Percentiles rank a stretch among this genome's conserved stretches.
Evolutionary conservation across 148 eudicot species (phyloP).

Genomic region (Diospyros kaki): DNA sequence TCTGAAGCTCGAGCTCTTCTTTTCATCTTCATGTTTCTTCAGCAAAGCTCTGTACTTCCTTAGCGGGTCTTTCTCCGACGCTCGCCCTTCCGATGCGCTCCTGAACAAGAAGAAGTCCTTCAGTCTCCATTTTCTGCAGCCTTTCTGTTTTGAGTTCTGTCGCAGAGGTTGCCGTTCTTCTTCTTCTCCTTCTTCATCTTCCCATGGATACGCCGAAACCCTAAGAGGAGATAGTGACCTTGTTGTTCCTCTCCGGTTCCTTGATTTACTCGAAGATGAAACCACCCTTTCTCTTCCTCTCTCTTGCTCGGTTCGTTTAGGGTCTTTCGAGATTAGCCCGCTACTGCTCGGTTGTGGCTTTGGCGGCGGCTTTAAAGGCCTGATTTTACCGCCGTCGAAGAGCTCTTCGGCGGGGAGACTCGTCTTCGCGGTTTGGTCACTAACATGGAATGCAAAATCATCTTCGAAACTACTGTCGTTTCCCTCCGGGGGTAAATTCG

Average conservation of each 20-base stretch:
- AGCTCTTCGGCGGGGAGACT: slow-evolving; percentile 39
- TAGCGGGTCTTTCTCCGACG: slow-evolving; percentile 47
- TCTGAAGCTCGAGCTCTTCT: slow-evolving; percentile 36
- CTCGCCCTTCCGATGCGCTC: slow-evolving; percentile 79
- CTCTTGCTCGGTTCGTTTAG: slow-evolving; percentile 7
- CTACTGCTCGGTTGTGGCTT: background rate
- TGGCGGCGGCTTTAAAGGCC: slow-evolving; percentile 23
- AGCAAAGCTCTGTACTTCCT: slow-evolving; percentile 42
- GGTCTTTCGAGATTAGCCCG: background rate
- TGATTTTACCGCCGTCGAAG: slow-evolving; percentile 48
- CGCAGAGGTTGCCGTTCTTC: slow-evolving; percentile 18
- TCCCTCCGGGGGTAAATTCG: background rate
- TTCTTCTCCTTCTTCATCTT: slow-evolving; percentile 15
- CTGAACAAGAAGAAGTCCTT: slow-evolving; percentile 71
- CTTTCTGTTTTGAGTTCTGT: slow-evolving; percentile 20
- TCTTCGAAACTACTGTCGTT: background rate
- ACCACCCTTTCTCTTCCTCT: slow-evolving; percentile 26
- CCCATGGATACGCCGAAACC: slow-evolving; percentile 45
- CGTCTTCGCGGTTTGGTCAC: slow-evolving; percentile 14
- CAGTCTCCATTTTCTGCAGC: slow-evolving; percentile 57
- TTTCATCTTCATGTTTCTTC: slow-evolving; percentile 33
- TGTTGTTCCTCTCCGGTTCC: slow-evolving; percentile 26
- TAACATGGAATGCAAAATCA: slow-evolving; percentile 34
- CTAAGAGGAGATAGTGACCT: slow-evolving; percentile 58
- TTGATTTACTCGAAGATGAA: slow-evolving; percentile 10